Base-by-base conservation (phyloP, 805 yeast species). In the Kuraishia piskuri region DNA sequence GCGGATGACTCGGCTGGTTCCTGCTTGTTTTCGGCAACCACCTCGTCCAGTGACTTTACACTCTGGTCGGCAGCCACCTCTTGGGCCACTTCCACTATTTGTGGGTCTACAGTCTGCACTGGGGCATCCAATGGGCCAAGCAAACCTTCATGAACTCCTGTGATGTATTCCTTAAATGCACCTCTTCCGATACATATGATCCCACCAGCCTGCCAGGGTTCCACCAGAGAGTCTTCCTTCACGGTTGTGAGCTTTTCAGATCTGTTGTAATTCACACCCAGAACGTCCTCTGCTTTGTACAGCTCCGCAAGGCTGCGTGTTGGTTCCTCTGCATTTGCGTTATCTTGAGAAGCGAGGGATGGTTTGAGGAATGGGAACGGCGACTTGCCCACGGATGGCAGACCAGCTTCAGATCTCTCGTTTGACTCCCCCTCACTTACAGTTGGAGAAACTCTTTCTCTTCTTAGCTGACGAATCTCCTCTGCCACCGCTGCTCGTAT, bases 171-270 rank as follows among this genome's bases (percentile, higher is more conserved):
- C 67, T 92, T 92, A 67, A 80, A 94, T 0, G 97, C 92, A 54
- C 99, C 99, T 66, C 99, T 78, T 3, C 99, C 99, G 23, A 94
- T 71, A 65, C 97, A 88, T 21, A 94, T 78, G 12, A 90, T 85
- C 48, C 98, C 99, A 23, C 97, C 97, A 8, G 84, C 79, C 25
- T 74, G 61, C 14, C 65, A 64, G 2, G 80, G 77, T 2, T 58
- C 50, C 3, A 69, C 74, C 31, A 73, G 67, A 1, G 82, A 73
- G 62, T 83, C 84, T 52, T 82, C 78, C 26, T 52, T 56, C 20
- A 54, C 47, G 20, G 65, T 63, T n/a, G 25, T 23, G 3, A 45
- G 9, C 9, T 14, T 23, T 24, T 45, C 19, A 26, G 61, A 62
- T n/a, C 68, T 56, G n/a, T 12, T 31, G 55, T 67, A 70, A 62